phyloP scores from a whole-genome alignment of 2,329 filamentous ascomycete species.

The Pseudocercospora vitis region DNA sequence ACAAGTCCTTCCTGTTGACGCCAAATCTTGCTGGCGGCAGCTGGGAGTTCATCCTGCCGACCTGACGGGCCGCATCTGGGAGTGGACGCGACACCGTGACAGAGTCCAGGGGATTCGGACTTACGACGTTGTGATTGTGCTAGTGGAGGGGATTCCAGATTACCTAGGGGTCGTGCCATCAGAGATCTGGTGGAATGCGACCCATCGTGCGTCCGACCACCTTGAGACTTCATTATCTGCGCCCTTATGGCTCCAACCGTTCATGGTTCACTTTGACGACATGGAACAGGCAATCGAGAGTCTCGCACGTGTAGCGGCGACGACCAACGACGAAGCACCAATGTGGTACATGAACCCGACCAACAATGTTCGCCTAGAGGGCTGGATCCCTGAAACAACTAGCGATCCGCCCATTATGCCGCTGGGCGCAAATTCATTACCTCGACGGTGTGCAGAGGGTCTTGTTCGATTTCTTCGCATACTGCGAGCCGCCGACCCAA shows the following conservation, averaged over 20 bases:
- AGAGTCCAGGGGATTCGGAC: no score
- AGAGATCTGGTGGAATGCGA: background rate
- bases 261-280: background rate
- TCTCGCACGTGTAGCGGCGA: background rate
- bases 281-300: background rate
- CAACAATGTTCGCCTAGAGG: background rate
- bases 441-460: background rate
- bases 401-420: background rate
- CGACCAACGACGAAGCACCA: background rate
- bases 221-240: background rate
- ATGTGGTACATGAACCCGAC: background rate
- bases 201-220: no score
- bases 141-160: background rate
- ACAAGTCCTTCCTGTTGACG: background rate
- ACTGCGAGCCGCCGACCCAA: background rate
- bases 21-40: background rate
- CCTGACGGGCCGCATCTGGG: no score
- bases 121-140: background rate
- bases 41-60: no score
- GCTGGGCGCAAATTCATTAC: background rate
- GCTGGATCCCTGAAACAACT: background rate
- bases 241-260: background rate
- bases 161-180: background rate
- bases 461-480: background rate
- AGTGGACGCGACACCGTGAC: background rate